These are phyloP conservation scores for Sphaerulina populicola DNA, from an alignment of 2,329 filamentous ascomycete species.

Conservation along the genomic window DNA sequence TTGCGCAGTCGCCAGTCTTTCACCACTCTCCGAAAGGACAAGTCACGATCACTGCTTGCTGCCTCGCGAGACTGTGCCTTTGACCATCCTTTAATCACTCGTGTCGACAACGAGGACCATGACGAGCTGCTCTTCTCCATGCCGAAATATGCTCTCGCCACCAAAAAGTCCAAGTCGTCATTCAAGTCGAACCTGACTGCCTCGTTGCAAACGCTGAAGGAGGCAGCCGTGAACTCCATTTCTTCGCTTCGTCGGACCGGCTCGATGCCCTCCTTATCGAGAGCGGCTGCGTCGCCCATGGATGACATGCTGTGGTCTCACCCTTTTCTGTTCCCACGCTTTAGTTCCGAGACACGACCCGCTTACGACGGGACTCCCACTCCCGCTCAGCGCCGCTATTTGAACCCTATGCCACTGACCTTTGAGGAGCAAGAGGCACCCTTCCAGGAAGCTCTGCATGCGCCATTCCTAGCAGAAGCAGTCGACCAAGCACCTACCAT, in stretches of 20 bases:
- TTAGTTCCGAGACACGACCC: slow-evolving; percentile 54
- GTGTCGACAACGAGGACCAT: slow-evolving; percentile 27
- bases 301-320: slow-evolving; percentile 55
- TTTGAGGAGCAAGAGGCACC: slow-evolving; percentile 35
- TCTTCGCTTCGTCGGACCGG: slow-evolving; percentile 45
- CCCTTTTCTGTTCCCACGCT: slow-evolving; percentile 48
- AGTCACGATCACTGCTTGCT: slow-evolving; percentile 44
- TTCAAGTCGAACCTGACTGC: slow-evolving; percentile 58
- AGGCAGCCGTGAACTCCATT: slow-evolving; percentile 50
- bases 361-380: slow-evolving; percentile 47
- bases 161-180: slow-evolving; percentile 40
- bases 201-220: slow-evolving; percentile 53
- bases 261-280: slow-evolving; percentile 13
- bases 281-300: slow-evolving; percentile 15
- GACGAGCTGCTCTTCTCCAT: slow-evolving; percentile 28
- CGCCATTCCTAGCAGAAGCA: slow-evolving; percentile 27
- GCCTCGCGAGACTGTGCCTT: slow-evolving; percentile 46
- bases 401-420: slow-evolving; percentile 47
- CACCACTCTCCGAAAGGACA: slow-evolving; percentile 38
- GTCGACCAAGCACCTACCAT: slow-evolving; percentile 47
- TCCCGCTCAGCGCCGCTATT: slow-evolving; percentile 51
- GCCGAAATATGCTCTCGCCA: slow-evolving; percentile 24
- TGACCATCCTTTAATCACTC: slow-evolving; percentile 50
- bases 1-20: slow-evolving; percentile 31
- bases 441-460: slow-evolving; percentile 32